Percentiles rank a stretch among this genome's conserved stretches.
phyloP scores from a whole-genome alignment of 2,329 filamentous ascomycete species.

The Emergomyces africanus region DNA sequence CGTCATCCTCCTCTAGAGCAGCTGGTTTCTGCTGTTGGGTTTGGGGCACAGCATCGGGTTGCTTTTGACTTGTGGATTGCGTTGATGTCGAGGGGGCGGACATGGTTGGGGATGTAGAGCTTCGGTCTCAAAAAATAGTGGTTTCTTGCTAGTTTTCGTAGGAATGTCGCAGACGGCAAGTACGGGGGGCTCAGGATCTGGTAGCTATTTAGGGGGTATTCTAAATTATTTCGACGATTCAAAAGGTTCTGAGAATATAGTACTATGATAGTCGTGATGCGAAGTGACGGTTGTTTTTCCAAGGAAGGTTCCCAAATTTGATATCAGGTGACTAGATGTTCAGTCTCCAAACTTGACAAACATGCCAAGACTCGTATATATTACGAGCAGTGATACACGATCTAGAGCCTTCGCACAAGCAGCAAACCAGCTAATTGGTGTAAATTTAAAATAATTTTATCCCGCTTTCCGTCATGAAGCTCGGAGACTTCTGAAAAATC shows the following conservation, averaged over 20 bases:
- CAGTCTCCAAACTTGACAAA: background rate
- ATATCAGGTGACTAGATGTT: background rate
- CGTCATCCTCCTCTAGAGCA: constrained; percentile 88
- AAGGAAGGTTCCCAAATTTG: background rate
- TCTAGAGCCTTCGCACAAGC: too few relatives aligned
- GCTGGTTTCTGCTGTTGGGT: constrained; percentile 51
- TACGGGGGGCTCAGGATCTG: too few relatives aligned
- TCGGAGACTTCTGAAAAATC: too few relatives aligned
- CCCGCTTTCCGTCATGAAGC: too few relatives aligned
- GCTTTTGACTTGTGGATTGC: constrained; percentile 21
- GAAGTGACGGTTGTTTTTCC: too few relatives aligned
- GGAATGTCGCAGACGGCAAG: background rate
- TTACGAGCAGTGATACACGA: background rate
- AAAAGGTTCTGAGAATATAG: background rate
- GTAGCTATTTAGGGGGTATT: too few relatives aligned
- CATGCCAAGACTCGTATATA: background rate
- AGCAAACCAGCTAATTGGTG: background rate
- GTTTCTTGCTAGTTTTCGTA: background rate
- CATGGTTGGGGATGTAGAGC: constrained; percentile 27
- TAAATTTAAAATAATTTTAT: too few relatives aligned
- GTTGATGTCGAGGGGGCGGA: constrained; percentile 22
- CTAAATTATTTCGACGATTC: background rate
- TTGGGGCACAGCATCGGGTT: constrained; percentile 28
- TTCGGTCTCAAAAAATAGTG: background rate
- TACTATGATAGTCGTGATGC: background rate